Conservation (phyloP, 768 basidiomycete species). For the Pulveroboletus sp. region DNA sequence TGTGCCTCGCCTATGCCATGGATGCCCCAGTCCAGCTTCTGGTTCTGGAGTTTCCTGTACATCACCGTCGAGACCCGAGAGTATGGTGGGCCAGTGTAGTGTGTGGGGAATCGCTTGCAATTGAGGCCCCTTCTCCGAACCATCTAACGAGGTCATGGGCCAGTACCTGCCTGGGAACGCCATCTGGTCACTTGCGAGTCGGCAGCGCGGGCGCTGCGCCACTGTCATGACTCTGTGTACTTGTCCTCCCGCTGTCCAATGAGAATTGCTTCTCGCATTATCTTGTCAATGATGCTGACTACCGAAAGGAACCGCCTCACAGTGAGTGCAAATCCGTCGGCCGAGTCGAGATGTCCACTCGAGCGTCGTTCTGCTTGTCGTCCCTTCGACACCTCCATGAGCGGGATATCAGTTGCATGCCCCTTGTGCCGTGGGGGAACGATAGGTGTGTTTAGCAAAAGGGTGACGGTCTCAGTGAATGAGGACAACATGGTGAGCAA, state of each 20-base stretch:
- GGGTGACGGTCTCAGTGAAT: slow-evolving; percentile 9
- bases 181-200: neutral
- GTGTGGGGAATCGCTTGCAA: too few relatives aligned
- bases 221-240: slow-evolving; percentile 11
- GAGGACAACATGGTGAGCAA: slow-evolving; percentile 10
- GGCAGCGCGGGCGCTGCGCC: neutral
- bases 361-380: neutral
- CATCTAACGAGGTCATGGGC: slow-evolving; percentile 17
- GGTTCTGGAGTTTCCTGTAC: too few relatives aligned
- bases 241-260: slow-evolving; percentile 10
- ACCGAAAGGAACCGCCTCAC: slow-evolving; percentile 11
- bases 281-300: slow-evolving; percentile 2
- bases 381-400: slow-evolving; percentile 17
- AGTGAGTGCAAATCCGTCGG: slow-evolving; percentile 2
- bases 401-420: slow-evolving; percentile 9
- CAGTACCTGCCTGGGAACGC: neutral
- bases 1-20: too few relatives aligned
- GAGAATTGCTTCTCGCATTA: slow-evolving; percentile 1
- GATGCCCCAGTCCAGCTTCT: too few relatives aligned
- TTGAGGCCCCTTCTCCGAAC: neutral
- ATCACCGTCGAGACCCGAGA: too few relatives aligned
- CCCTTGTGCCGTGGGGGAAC: slow-evolving; percentile 1
- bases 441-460: slow-evolving; percentile 27
- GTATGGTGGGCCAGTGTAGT: too few relatives aligned
- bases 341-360: neutral